These are phyloP conservation scores for Lichtheimia ornata DNA, from an alignment of 371 early-diverging fungal species.

Conservation along the genomic window DNA sequence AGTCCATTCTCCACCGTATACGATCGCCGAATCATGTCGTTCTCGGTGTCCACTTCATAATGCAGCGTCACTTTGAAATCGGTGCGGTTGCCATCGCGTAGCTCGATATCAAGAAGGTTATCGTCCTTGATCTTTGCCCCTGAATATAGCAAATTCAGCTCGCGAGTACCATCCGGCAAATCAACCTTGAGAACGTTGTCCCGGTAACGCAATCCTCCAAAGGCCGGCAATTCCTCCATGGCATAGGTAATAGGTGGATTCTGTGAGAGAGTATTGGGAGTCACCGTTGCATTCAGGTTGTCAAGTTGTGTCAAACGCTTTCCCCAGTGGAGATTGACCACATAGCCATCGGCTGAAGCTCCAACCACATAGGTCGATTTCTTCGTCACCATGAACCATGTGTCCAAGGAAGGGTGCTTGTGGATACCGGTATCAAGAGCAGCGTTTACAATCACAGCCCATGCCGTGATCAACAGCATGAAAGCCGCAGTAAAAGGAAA, in stretches of 20 bases:
- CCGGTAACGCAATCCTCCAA: conserved; percentile 44
- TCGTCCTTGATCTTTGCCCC: conserved; percentile 4
- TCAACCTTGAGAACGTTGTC: conserved; percentile 25
- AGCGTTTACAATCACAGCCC: background rate
- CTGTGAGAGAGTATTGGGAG: conserved; percentile 21
- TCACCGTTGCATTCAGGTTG: conserved; percentile 9
- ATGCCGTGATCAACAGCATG: too few species aligned
- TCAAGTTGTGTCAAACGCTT: conserved; percentile 17
- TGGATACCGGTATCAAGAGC: conserved; percentile 26
- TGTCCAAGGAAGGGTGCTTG: conserved; percentile 15
- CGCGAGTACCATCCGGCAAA: conserved; percentile 31
- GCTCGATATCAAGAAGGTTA: background rate
- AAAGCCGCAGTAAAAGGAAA: too few species aligned
- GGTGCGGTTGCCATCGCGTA: conserved; percentile 21
- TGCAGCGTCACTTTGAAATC: conserved; percentile 22
- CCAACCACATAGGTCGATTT: conserved; percentile 38
- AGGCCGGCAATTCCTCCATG: conserved; percentile 39
- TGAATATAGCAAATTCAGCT: conserved; percentile 25
- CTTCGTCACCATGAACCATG: conserved; percentile 37
- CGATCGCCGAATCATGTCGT: conserved; percentile 30
- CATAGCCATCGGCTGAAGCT: conserved; percentile 16
- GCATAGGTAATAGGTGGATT: conserved; percentile 35
- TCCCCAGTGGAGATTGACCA: conserved; percentile 46
- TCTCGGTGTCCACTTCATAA: conserved; percentile 30
- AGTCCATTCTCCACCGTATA: conserved; percentile 18